Conservation (phyloP, 2,329 filamentous ascomycete genomes). For the Sarocladiaceae sp. region DNA sequence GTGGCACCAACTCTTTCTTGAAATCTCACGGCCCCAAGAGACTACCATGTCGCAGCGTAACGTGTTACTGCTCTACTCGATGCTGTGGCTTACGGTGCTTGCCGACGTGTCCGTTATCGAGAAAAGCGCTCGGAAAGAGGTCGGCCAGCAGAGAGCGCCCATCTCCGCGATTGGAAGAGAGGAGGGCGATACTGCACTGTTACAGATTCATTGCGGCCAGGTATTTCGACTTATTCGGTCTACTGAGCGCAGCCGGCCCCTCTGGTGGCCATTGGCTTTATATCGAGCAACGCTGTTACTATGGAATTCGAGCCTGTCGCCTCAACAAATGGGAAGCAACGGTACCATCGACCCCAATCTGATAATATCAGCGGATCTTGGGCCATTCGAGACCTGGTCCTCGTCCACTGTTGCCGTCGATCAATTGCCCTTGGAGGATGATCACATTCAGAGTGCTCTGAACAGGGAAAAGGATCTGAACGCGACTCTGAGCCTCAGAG, state of each 20-base stretch:
- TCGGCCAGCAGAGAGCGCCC: not conserved
- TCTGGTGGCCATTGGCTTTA: slow-evolving; percentile 1
- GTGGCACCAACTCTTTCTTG: too few relatives aligned
- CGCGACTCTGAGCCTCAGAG: too few relatives aligned
- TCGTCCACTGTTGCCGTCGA: not conserved
- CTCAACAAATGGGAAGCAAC: not conserved
- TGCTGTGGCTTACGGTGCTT: not conserved
- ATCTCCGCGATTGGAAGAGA: not conserved
- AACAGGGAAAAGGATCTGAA: too few relatives aligned
- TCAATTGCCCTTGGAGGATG: not conserved
- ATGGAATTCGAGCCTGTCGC: not conserved
- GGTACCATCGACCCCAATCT: not conserved
- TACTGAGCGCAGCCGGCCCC: not conserved
- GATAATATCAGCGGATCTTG: not conserved
- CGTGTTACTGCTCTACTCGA: not conserved
- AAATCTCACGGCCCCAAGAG: too few relatives aligned
- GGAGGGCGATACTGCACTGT: not conserved
- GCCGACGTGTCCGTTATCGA: not conserved
- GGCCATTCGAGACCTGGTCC: not conserved
- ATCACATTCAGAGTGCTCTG: not conserved
- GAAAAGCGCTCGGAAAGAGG: not conserved
- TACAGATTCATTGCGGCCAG: slow-evolving; percentile 3
- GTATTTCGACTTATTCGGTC: not conserved
- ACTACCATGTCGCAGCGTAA: too few relatives aligned
- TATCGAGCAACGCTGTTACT: slow-evolving; percentile 3